Percentiles rank a stretch among this genome's conserved stretches.
Evolutionary conservation across 208 protist genomes (phyloP).

Genomic region (Blastocrithidia nonstop): DNA sequence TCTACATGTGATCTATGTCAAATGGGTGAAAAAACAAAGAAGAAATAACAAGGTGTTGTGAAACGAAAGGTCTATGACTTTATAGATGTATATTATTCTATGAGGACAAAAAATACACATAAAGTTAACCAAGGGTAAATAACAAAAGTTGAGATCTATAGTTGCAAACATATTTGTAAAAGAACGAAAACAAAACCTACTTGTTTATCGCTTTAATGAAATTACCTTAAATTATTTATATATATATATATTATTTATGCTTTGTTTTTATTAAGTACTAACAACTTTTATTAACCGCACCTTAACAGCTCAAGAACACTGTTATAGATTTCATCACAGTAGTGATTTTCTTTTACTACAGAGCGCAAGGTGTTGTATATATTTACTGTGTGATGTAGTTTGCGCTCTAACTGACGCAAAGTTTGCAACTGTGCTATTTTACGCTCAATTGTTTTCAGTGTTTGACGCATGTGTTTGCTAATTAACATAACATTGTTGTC

Average conservation of each 20-base stretch:
- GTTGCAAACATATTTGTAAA: too few species aligned
- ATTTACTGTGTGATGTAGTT: slow-evolving; percentile 19
- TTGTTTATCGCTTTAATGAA: too few species aligned
- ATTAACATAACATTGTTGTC: slow-evolving; percentile 28
- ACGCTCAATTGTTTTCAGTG: slow-evolving; percentile 39
- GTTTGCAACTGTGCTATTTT: slow-evolving; percentile 43
- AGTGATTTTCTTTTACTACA: slow-evolving; percentile 45
- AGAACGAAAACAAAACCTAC: too few species aligned
- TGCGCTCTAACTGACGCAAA: slow-evolving; percentile 30
- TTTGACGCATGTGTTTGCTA: slow-evolving; percentile 41
- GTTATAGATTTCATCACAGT: slow-evolving; percentile 52
- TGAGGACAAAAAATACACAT: too few species aligned
- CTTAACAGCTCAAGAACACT: slow-evolving; percentile 38
- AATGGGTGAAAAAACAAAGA: too few species aligned
- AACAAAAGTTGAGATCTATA: too few species aligned
- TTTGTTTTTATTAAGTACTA: not conserved
- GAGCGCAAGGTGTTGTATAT: slow-evolving; percentile 51
- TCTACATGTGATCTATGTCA: too few species aligned
- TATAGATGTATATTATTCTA: too few species aligned
- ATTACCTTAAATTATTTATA: too few species aligned
- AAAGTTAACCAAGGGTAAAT: too few species aligned
- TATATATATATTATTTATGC: not conserved
- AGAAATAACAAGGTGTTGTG: too few species aligned
- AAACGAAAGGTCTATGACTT: too few species aligned
- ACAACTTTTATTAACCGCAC: slow-evolving; percentile 3